phyloP scores from a whole-genome alignment of 768 basidiomycete species.

The Leccinum broughii region DNA sequence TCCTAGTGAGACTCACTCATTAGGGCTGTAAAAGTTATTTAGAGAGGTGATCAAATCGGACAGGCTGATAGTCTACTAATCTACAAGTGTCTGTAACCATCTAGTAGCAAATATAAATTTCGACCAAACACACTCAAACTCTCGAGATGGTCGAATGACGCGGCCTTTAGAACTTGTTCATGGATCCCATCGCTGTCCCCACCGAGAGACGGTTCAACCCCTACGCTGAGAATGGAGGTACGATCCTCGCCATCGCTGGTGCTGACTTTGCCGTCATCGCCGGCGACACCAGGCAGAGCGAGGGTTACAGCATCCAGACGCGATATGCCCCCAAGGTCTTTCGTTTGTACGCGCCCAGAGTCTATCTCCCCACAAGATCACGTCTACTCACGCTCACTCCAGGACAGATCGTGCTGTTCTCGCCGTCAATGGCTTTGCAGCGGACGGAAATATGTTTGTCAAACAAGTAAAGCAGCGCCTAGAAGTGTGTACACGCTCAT shows the following conservation, averaged over 20 bases:
- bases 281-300: constrained; percentile 94
- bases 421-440: constrained; percentile 96
- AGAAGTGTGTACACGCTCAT: constrained; percentile 59
- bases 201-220: constrained; percentile 78
- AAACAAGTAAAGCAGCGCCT: constrained; percentile 94
- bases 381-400: constrained; percentile 7
- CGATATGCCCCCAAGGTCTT: constrained; percentile 96
- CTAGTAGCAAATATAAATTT: no score
- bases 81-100: no score
- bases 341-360: constrained; percentile 62
- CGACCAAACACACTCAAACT: background rate
- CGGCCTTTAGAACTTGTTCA: background rate
- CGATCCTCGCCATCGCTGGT: constrained; percentile 94
- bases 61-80: no score
- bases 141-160: background rate
- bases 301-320: constrained; percentile 98
- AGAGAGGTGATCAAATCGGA: no score
- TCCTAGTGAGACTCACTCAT: constrained; percentile 26
- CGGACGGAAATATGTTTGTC: constrained; percentile 97
- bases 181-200: constrained; percentile 29
- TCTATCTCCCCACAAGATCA: background rate
- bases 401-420: constrained; percentile 93
- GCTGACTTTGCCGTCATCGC: constrained; percentile 93
- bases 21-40: background rate
- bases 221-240: constrained; percentile 92